Base-by-base conservation (phyloP, 2,329 filamentous ascomycete species). In the Pseudovirgaria hyperparasitica region DNA sequence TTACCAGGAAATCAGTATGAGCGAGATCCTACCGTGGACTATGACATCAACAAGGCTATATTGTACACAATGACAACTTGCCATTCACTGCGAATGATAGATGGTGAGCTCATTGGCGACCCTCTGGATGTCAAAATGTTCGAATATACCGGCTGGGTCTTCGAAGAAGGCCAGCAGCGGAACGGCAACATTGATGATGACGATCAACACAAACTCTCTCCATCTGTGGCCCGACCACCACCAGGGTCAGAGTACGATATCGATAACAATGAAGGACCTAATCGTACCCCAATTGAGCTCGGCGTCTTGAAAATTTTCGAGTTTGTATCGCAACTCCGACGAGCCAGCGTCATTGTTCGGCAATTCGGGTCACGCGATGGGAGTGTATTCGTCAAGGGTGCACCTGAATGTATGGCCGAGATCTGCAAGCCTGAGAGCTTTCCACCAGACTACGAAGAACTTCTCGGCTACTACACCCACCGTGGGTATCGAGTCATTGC, bases 51-150 rank as follows among this genome's bases (percentile, higher is more conserved):
- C 41, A 73, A 73, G 40, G 80, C 80, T 5, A 80, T 81, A 9
- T 62, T 96, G 3, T 86, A 90, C 47, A 86, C 85, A 0, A 98
- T 98, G 90, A 85, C 90, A 6, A 98, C 90, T 1, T 98, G 90
- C 32, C 90, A 98, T 51, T 92, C 87, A 0, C 64, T 98, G 6
- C 73, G 86, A 24, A 71, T 78, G 8, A 77, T 98, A 10, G 86
- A 96, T 35, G 78, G 72, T 25, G 85, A 94, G 47, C 69, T 96
- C 21, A 68, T 98, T 18, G 90, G 90, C 1, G 90, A 98, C 45
- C 90, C 92, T 4, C 63, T 98, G 2, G 90, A 98, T 50, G 65
- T 94, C 31, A 96, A 96, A 50, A 98, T 98, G 90, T 98, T 98
- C 48, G 78, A 93, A 38, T 98, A 93, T 41, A 96, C 90, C 0